phyloP scores from a whole-genome alignment of 2,329 filamentous ascomycete species.

The Microdochium paspali region DNA sequence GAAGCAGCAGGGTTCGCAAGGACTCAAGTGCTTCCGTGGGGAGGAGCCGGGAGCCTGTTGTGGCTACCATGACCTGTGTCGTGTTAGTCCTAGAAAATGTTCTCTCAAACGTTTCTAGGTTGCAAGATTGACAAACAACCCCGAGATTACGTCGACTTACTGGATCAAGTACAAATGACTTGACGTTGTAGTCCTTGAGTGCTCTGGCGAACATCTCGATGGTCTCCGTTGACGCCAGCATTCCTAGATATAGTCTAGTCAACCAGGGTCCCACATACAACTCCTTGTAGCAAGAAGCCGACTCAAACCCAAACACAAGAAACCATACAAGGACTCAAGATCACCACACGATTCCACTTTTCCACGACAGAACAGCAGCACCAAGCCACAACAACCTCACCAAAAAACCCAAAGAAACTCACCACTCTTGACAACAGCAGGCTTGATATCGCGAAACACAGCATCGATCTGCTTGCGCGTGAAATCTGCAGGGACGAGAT shows the following conservation, averaged over 20 bases:
- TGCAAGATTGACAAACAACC: background rate
- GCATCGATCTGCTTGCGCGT: constrained; percentile 79
- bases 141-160: constrained; percentile 31
- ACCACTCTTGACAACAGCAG: constrained; percentile 92
- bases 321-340: too few relatives aligned
- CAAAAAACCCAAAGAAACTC: constrained; percentile 13
- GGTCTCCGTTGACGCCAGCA: constrained; percentile 67
- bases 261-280: constrained; percentile 2
- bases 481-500: constrained; percentile 69
- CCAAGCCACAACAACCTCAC: background rate
- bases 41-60: constrained; percentile 63
- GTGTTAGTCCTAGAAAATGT: background rate
- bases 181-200: constrained; percentile 46
- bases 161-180: constrained; percentile 62
- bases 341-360: too few relatives aligned
- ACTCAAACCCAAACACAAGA: too few relatives aligned
- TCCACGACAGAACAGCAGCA: background rate
- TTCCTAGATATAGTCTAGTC: constrained; percentile 42
- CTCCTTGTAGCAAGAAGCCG: too few relatives aligned
- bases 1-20: constrained; percentile 51
- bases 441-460: constrained; percentile 72
- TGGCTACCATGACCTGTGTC: constrained; percentile 79
- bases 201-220: constrained; percentile 59
- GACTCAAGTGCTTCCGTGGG: constrained; percentile 53
- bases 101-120: background rate